These are phyloP conservation scores for Umbellularia californica DNA, from an alignment of 164 flowering plant genomes.

Conservation along the genomic window DNA sequence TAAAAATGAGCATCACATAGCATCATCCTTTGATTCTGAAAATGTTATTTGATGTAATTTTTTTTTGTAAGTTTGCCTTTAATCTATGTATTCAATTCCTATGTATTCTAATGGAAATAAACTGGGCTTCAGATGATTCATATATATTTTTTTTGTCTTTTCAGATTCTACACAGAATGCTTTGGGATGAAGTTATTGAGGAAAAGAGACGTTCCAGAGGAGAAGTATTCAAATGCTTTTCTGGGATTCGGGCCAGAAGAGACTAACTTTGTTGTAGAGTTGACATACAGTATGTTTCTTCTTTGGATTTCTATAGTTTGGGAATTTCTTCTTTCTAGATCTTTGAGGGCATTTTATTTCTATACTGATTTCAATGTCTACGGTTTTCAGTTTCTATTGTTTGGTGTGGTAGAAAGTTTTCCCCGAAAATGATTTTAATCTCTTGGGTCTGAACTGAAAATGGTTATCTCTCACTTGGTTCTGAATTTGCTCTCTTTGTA, in stretches of 20 bases:
- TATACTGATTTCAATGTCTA: neutral
- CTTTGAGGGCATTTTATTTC: neutral
- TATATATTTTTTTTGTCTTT: neutral
- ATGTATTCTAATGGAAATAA: no score
- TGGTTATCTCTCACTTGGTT: no score
- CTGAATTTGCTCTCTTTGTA: no score
- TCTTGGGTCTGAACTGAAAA: no score
- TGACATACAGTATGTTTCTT: constrained; percentile 75
- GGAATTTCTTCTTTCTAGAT: neutral
- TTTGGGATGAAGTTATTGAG: constrained; percentile 93
- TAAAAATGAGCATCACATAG: no score
- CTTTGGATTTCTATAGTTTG: neutral
- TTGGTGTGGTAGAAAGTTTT: no score
- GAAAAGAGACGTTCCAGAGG: constrained; percentile 84
- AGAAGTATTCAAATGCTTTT: constrained; percentile 92
- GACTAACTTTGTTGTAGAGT: constrained; percentile 75
- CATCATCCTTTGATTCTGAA: no score
- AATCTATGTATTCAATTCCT: no score
- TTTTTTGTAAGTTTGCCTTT: neutral
- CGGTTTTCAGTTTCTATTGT: neutral
- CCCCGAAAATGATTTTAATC: no score
- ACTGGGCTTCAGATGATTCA: no score
- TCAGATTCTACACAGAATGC: constrained; percentile 86
- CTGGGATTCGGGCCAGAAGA: constrained; percentile 97
- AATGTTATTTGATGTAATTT: no score